Evolutionary conservation across 352 stramenopile species (phyloP).

Genomic region (Saprolegnia parasitica): DNA sequence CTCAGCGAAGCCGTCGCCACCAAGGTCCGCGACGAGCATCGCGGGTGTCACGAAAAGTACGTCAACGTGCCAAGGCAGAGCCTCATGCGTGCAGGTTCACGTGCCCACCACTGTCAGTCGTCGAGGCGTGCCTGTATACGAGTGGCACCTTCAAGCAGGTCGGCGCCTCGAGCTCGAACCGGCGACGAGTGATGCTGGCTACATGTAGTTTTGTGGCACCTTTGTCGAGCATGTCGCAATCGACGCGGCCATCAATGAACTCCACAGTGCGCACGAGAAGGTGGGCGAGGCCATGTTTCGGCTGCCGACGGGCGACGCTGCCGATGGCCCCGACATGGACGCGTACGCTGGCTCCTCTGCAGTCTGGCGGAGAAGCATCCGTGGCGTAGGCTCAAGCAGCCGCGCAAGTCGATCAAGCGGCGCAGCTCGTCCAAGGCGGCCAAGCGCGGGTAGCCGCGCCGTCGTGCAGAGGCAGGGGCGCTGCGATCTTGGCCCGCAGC

Average conservation of each 20-base stretch:
- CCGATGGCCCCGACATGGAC: conserved; percentile 6
- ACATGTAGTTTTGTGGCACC: conserved; percentile 12
- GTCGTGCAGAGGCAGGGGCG: background rate
- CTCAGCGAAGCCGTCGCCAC: conserved; percentile 13
- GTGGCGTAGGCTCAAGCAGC: conserved; percentile 12
- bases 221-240: conserved; percentile 15
- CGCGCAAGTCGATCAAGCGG: conserved; percentile 15
- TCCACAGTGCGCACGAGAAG: conserved; percentile 16
- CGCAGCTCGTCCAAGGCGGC: conserved; percentile 16
- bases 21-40: background rate
- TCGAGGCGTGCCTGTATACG: conserved; percentile 22
- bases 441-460: background rate
- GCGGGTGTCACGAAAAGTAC: background rate
- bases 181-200: no score
- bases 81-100: background rate
- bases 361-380: background rate
- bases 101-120: conserved; percentile 1
- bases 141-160: conserved; percentile 22
- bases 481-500: no score
- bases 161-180: no score
- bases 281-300: background rate
- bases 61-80: no score
- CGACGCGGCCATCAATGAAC: conserved; percentile 12
- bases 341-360: background rate
- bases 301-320: background rate